These are phyloP conservation scores for Colletotrichum spaethianum DNA, from an alignment of 2,329 filamentous ascomycete species.

Conservation along the genomic window DNA sequence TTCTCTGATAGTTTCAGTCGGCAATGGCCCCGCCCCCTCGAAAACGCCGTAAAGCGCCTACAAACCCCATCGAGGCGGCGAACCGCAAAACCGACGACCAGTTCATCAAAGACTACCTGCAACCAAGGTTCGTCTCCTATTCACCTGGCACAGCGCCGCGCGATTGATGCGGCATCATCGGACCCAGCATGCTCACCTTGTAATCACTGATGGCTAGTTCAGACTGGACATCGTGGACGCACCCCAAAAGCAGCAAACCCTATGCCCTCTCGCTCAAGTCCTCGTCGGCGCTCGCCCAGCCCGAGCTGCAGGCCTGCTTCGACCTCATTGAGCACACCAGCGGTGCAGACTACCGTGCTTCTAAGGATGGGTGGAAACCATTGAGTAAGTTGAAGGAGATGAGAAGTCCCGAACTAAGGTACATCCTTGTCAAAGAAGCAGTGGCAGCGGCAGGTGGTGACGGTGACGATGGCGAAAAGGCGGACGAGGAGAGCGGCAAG, in stretches of 20 bases:
- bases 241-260: slow-evolving; percentile 58
- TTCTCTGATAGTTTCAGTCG: too few relatives aligned
- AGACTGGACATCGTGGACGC: slow-evolving; percentile 62
- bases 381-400: slow-evolving; percentile 76
- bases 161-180: slow-evolving; percentile 31
- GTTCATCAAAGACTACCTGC: slow-evolving; percentile 65
- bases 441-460: not conserved
- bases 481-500: slow-evolving; percentile 33
- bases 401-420: slow-evolving; percentile 76
- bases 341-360: slow-evolving; percentile 73
- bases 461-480: slow-evolving; percentile 28
- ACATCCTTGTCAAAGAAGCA: slow-evolving; percentile 69
- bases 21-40: slow-evolving; percentile 8
- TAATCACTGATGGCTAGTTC: slow-evolving; percentile 29
- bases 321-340: slow-evolving; percentile 75
- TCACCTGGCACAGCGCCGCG: slow-evolving; percentile 6
- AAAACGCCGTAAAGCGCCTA: slow-evolving; percentile 43
- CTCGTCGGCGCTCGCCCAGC: slow-evolving; percentile 54
- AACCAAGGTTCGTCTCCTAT: slow-evolving; percentile 55
- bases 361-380: slow-evolving; percentile 74
- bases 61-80: slow-evolving; percentile 61
- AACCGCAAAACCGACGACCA: slow-evolving; percentile 63
- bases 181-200: not conserved
- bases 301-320: slow-evolving; percentile 69
- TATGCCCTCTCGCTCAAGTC: slow-evolving; percentile 62